Evolutionary conservation across 2,329 filamentous ascomycete genomes (phyloP), one percentile per base, ranked within the genome.

Genomic region (Botrytis hyacinthi): DNA sequence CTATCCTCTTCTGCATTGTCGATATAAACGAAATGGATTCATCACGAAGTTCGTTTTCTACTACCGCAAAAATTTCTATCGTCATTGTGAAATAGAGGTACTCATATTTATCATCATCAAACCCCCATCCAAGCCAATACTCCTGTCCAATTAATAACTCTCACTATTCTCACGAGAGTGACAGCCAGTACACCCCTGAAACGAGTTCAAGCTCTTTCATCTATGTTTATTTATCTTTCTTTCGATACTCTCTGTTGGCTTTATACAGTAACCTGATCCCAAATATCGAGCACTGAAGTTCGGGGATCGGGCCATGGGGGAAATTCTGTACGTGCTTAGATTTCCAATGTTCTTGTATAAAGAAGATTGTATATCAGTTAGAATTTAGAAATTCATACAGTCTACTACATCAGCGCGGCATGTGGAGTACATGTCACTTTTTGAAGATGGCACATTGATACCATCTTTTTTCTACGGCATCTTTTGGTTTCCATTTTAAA

Each of bases 401-500:
- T 51, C 26, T 51, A 12, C 22, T n/a, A 26, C 10, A 3, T 3
- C 7, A 22, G 37, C 37, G 35, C 35, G 35, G 4, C 3, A 35
- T 35, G 35, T 35, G 3, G 35, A 35, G 35, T 35, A 4, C 35
- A 35, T 35, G 0, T 6, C 22, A 1, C 22, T 26, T 4, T 51
- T 51, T 1, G 4, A 51, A n/a, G 3, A 6, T n/a, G 1, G 5
- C 26, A n/a, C 10, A 51, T 26, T n/a, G 4, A 51, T 51, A 14
- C n/a, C 0, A n/a, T 51, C 4, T n/a, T n/a, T 0, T 1, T 14
- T 12, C 2, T 3, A n/a, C 22, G 4, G 5, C 10, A n/a, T 14
- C 26, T 51, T 14, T 51, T 6, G 10, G 0, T 2, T 14, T 51
- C 10, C 22, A 26, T n/a, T n/a, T n/a, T 14, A 51, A 4, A 42